Base-by-base conservation (phyloP, 2,329 filamentous ascomycete genomes). In the Stemphylium lycopersici region DNA sequence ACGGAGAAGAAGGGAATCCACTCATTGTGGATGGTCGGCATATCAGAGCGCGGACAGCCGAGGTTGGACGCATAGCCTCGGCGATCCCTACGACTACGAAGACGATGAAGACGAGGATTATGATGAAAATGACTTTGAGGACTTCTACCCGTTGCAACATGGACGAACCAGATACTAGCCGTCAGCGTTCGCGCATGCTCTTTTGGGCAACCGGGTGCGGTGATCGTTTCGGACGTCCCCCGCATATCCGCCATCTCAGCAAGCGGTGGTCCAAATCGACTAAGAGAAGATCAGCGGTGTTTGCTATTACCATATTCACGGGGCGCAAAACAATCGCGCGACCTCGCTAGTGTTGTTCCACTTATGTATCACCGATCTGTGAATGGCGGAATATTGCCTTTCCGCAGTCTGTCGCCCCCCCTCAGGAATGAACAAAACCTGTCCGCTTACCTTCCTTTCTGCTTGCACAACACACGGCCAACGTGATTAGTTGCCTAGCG, bases 51-150 rank as follows among this genome's bases (percentile, higher is more conserved):
- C 12, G 8, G 22, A 32, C n/a, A 43, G 39, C 45, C n/a, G 37
- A 22, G 31, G 37, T 11, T 40, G 60, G 45, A 41, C 36, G 36
- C 37, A 58, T 33, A 24, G 22, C 31, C 32, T 48, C 20, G 38
- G 48, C 18, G 52, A 52, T 29, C 41, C 40, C 44, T 56, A 61
- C 24, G 56, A 62, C 18, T 61, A 57, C 3, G 50, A 38, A 20
- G 59, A 59, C n/a, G 48, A 63, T 26, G 48, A 55, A 46, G 33
- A 50, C 15, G 44, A 50, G n/a, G 42, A 49, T n/a, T 51, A 45
- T 37, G 47, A 51, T 15, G 36, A 56, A 13, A 36, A 32, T 26
- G 36, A 52, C 22, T 48, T 37, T 20, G 45, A 50, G 16, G 32
- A 34, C 7, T 40, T 39, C 7, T 51, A 44, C 24, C 34, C 39